Evolutionary conservation across 331 rosid species (phyloP).

Genomic region (Dryas integrifolia): DNA sequence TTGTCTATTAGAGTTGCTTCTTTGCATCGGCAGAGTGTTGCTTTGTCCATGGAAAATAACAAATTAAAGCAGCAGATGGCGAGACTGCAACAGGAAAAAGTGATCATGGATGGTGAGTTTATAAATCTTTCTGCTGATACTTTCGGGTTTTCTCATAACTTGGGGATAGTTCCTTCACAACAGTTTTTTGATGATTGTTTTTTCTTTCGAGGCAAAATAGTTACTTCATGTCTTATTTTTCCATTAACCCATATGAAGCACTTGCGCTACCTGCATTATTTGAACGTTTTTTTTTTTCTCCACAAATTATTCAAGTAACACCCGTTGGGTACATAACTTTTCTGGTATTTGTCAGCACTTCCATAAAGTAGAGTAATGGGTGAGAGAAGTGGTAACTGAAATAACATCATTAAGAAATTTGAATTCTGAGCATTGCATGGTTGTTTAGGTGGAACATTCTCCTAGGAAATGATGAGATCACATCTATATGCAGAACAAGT

Average conservation of each 20-base stretch:
- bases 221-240: too few species aligned
- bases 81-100: slow-evolving; percentile 32
- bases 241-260: too few species aligned
- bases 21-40: slow-evolving; percentile 38
- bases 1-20: slow-evolving; percentile 39
- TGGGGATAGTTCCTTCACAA: neutral
- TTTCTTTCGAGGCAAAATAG: too few species aligned
- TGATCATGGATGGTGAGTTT: slow-evolving; percentile 35
- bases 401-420: neutral
- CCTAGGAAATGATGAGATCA: too few species aligned
- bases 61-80: slow-evolving; percentile 41
- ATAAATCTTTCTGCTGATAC: neutral
- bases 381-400: too few species aligned
- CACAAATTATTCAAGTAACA: neutral
- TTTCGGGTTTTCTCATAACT: neutral
- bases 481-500: too few species aligned
- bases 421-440: neutral
- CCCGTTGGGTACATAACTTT: neutral
- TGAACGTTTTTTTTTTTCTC: neutral
- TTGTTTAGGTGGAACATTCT: too few species aligned
- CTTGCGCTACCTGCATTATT: neutral
- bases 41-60: slow-evolving; percentile 44
- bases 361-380: too few species aligned
- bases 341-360: too few species aligned
- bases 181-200: too few species aligned